Percentiles rank a stretch among this genome's conserved stretches.
These are phyloP conservation scores for Angophora floribunda DNA, from an alignment of 345 rosid genomes.

Conservation along the genomic window DNA sequence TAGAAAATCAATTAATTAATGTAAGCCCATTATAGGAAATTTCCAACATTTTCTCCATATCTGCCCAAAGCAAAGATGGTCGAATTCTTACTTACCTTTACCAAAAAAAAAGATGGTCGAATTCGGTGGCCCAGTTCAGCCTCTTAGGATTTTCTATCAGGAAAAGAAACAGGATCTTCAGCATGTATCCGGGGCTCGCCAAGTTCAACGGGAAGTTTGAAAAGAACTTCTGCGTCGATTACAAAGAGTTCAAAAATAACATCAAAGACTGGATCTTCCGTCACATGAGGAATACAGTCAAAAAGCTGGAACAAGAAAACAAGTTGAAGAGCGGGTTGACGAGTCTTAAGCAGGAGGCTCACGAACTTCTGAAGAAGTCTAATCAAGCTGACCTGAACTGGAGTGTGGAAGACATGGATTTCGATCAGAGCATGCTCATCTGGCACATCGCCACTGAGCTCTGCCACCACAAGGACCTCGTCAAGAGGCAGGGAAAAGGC, in stretches of 20 bases:
- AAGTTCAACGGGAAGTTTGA: background rate
- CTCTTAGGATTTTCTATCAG: background rate
- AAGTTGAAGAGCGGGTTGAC: background rate
- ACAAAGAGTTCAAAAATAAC: background rate
- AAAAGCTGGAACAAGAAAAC: rapidly evolving
- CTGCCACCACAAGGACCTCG: background rate
- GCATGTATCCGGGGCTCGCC: background rate
- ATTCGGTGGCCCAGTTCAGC: background rate
- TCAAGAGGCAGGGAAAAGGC: background rate
- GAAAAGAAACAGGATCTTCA: background rate
- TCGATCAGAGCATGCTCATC: background rate
- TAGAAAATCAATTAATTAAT: no score
- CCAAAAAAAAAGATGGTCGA: background rate
- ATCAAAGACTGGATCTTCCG: background rate
- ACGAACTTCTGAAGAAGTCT: rapidly evolving
- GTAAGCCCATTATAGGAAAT: no score
- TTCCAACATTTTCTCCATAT: background rate
- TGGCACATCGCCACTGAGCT: background rate
- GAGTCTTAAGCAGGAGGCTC: rapidly evolving
- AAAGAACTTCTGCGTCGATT: background rate
- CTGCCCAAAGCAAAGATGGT: background rate
- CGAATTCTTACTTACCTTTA: no score
- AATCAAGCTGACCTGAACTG: rapidly evolving
- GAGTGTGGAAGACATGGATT: background rate
- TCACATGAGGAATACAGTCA: rapidly evolving